phyloP scores from a whole-genome alignment of 1,284 basidiomycete species.

The Cryptococcus sp. region DNA sequence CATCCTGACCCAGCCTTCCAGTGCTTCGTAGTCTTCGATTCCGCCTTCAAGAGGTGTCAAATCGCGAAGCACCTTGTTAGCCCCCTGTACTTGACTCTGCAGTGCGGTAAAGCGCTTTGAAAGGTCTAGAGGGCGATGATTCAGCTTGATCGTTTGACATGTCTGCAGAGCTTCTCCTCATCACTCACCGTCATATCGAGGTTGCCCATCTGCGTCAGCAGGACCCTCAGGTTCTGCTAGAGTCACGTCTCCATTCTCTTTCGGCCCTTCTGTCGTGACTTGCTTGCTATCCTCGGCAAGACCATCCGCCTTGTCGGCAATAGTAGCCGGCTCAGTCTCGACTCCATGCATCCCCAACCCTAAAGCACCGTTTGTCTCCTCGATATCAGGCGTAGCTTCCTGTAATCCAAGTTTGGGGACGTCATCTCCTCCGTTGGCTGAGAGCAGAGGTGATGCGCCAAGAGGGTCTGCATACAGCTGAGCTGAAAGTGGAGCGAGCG shows the following conservation, averaged over 20 bases:
- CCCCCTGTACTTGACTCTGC: conserved; percentile 53
- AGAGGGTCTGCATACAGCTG: conserved; percentile 28
- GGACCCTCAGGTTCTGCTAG: conserved; percentile 6
- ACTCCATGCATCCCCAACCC: conserved; percentile 8
- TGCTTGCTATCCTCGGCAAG: not conserved
- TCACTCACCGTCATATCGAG: conserved; percentile 35
- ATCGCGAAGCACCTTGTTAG: conserved; percentile 71
- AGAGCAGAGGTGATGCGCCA: conserved; percentile 28
- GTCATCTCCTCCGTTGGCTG: conserved; percentile 3
- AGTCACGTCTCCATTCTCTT: conserved; percentile 8
- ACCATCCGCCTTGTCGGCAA: not conserved
- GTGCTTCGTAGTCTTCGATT: conserved; percentile 64
- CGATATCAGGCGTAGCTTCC: conserved; percentile 14
- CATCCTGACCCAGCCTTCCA: conserved; percentile 71
- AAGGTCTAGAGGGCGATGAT: conserved; percentile 27
- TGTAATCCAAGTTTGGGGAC: conserved; percentile 15
- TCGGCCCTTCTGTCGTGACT: not conserved
- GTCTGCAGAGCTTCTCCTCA: not conserved
- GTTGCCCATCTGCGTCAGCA: conserved; percentile 28
- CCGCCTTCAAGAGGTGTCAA: conserved; percentile 67
- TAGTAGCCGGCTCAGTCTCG: not conserved
- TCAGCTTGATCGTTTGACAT: not conserved
- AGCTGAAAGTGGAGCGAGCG: conserved; percentile 8
- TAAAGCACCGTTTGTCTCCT: conserved; percentile 2
- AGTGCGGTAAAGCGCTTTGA: conserved; percentile 37